Percentiles rank a stretch among this genome's conserved stretches.
Conservation (phyloP, 2,329 filamentous ascomycete genomes). For the Lasiodiplodia citricola region DNA sequence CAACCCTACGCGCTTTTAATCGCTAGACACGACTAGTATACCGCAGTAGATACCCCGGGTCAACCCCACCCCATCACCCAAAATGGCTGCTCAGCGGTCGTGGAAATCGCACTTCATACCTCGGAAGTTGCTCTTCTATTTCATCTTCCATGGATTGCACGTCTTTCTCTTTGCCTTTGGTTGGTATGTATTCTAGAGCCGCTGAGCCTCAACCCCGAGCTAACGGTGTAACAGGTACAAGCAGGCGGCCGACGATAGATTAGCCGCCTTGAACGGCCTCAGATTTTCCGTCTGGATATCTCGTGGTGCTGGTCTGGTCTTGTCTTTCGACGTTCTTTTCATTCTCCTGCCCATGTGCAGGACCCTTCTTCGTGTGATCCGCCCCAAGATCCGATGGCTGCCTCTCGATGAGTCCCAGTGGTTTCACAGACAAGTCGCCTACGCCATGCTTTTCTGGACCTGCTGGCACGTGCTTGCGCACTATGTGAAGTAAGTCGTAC, state of each 20-base stretch:
- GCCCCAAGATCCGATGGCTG: slow-evolving; percentile 85
- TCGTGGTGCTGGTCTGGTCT: slow-evolving; percentile 84
- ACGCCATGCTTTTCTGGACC: slow-evolving; percentile 83
- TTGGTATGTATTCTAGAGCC: slow-evolving; percentile 67
- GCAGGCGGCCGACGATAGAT: slow-evolving; percentile 69
- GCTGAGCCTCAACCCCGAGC: slow-evolving; percentile 20
- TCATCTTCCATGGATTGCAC: slow-evolving; percentile 81
- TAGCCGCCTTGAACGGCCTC: slow-evolving; percentile 80
- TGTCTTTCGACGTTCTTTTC: slow-evolving; percentile 83
- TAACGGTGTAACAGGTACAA: slow-evolving; percentile 68
- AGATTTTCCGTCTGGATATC: slow-evolving; percentile 95
- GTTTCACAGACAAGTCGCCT: slow-evolving; percentile 96
- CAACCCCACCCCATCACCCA: neutral
- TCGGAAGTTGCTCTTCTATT: slow-evolving; percentile 77
- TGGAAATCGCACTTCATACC: slow-evolving; percentile 59
- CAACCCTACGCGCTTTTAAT: slow-evolving; percentile 14
- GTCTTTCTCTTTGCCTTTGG: slow-evolving; percentile 79
- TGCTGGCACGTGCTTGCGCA: slow-evolving; percentile 78
- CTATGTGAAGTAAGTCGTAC: slow-evolving; percentile 83
- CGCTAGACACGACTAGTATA: neutral
- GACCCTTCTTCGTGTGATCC: slow-evolving; percentile 81
- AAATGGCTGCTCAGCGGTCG: slow-evolving; percentile 13
- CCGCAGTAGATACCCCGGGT: neutral
- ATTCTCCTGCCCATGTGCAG: slow-evolving; percentile 95
- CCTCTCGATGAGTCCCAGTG: slow-evolving; percentile 96